Conservation (phyloP, 2,329 filamentous ascomycete genomes). For the Neocatenulostroma microsporum region DNA sequence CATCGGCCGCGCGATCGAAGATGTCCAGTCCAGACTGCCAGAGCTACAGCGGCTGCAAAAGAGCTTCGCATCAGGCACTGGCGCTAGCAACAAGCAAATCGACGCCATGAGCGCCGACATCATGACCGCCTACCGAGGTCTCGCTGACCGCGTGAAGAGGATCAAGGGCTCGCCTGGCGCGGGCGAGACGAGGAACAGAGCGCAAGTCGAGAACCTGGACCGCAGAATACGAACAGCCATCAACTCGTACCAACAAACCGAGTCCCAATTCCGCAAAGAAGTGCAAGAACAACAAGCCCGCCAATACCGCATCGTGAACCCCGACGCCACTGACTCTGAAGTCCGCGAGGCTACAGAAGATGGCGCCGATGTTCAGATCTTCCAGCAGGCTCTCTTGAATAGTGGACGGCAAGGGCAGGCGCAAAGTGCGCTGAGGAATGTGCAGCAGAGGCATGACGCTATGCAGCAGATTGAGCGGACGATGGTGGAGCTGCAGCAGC, state of each 20-base stretch:
- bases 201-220: slow-evolving; percentile 75
- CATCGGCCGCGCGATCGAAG: slow-evolving; percentile 68
- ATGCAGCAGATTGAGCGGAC: slow-evolving; percentile 89
- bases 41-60: slow-evolving; percentile 65
- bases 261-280: slow-evolving; percentile 71
- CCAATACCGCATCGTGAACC: slow-evolving; percentile 73
- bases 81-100: slow-evolving; percentile 57
- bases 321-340: slow-evolving; percentile 67
- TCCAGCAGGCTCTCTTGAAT: slow-evolving; percentile 77
- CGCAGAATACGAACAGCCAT: slow-evolving; percentile 73
- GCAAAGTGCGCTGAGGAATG: slow-evolving; percentile 67
- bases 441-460: slow-evolving; percentile 73
- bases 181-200: slow-evolving; percentile 61
- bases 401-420: slow-evolving; percentile 75
- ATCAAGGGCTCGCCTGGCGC: slow-evolving; percentile 75
- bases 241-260: slow-evolving; percentile 70
- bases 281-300: slow-evolving; percentile 77
- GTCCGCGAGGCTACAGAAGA: slow-evolving; percentile 70
- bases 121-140: slow-evolving; percentile 70
- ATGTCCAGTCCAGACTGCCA: slow-evolving; percentile 64
- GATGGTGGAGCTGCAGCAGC: slow-evolving; percentile 75
- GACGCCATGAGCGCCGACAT: slow-evolving; percentile 69
- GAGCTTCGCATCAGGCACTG: slow-evolving; percentile 61
- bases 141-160: slow-evolving; percentile 70
- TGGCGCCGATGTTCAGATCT: slow-evolving; percentile 66